Conservation (phyloP, 345 rosid species). For the Eucalyptus sideroxylon region DNA sequence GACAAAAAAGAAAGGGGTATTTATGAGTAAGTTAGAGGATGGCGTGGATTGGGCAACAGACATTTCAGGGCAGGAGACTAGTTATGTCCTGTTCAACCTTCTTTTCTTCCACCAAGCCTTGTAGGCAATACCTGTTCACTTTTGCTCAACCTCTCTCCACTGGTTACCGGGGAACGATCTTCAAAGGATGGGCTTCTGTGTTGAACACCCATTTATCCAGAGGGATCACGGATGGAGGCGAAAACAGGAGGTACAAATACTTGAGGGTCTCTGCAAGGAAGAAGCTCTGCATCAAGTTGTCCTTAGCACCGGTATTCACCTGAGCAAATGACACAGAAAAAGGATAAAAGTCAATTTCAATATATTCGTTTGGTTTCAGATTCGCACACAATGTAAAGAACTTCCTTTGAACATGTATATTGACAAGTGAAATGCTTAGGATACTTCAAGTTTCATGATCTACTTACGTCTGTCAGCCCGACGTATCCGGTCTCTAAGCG, state of each 20-base stretch:
- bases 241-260: conserved; percentile 33
- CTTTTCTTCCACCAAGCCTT: neutral
- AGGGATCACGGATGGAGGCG: conserved; percentile 25
- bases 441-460: neutral
- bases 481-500: conserved; percentile 82
- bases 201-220: conserved; percentile 43
- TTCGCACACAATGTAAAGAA: neutral
- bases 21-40: neutral
- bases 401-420: neutral
- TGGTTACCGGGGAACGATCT: conserved; percentile 4
- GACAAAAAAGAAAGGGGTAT: neutral
- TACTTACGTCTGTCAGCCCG: conserved; percentile 79
- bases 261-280: conserved; percentile 45
- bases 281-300: conserved; percentile 38
- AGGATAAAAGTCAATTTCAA: neutral
- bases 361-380: neutral
- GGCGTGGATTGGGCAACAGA: neutral
- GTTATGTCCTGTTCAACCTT: neutral
- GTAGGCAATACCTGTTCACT: neutral
- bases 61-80: neutral
- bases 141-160: neutral
- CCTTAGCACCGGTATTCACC: conserved; percentile 34
- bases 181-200: conserved; percentile 44
- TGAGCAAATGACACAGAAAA: neutral
- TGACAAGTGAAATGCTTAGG: neutral